phyloP scores from a whole-genome alignment of 768 basidiomycete genomes.

The Suillus alpinus region DNA sequence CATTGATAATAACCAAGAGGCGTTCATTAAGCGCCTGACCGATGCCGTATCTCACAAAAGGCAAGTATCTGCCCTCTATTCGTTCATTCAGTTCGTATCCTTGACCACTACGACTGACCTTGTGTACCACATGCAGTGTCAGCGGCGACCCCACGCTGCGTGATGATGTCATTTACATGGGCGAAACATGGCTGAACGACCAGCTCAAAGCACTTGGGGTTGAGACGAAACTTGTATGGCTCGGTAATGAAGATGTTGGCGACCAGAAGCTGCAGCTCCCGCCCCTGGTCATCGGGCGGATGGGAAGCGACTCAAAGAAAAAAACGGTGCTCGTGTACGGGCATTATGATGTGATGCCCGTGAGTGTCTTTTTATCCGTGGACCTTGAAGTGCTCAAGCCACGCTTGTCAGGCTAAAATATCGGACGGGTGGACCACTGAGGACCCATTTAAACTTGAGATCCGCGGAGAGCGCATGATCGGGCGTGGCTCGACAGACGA shows the following conservation, averaged over 20 bases:
- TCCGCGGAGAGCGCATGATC: slow-evolving; percentile 54
- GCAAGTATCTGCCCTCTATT: slow-evolving; percentile 26
- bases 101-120: no score
- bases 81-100: no score
- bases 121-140: slow-evolving; percentile 39
- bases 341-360: slow-evolving; percentile 91
- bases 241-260: slow-evolving; percentile 66
- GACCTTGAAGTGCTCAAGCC: no score
- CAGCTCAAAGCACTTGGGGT: slow-evolving; percentile 79
- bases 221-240: slow-evolving; percentile 65
- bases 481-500: slow-evolving; percentile 88
- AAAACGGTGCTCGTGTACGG: slow-evolving; percentile 89
- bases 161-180: slow-evolving; percentile 82
- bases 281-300: slow-evolving; percentile 69
- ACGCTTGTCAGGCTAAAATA: slow-evolving; percentile 31
- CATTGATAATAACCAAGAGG: slow-evolving; percentile 68
- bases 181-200: slow-evolving; percentile 62
- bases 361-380: slow-evolving; percentile 28
- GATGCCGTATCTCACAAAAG: slow-evolving; percentile 84
- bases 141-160: slow-evolving; percentile 71
- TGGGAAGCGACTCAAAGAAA: slow-evolving; percentile 79
- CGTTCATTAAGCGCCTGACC: slow-evolving; percentile 74
- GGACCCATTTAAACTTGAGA: slow-evolving; percentile 70
- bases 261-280: slow-evolving; percentile 71
- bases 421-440: slow-evolving; percentile 83